Evolutionary conservation across 2,329 filamentous ascomycete species (phyloP).

Genomic region (Akanthomyces muscarius): DNA sequence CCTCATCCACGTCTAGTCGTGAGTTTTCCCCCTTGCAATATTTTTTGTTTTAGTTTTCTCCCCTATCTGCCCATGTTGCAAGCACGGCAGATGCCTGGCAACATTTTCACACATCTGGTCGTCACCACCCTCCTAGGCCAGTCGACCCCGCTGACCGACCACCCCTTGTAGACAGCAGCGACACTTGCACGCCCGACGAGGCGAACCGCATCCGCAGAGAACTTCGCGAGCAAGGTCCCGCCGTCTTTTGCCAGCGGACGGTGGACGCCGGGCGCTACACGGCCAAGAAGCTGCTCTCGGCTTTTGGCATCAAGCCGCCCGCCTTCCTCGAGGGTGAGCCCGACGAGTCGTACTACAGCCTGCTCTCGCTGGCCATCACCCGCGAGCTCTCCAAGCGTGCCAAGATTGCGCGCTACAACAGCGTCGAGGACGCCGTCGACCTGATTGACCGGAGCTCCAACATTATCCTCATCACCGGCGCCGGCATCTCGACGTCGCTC

Average conservation of each 20-base stretch:
- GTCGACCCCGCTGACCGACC: constrained; percentile 1
- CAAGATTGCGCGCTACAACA: constrained; percentile 77
- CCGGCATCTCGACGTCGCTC: constrained; percentile 92
- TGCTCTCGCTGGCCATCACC: constrained; percentile 73
- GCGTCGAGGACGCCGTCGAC: constrained; percentile 78
- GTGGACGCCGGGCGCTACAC: constrained; percentile 66
- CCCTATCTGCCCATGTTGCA: not conserved
- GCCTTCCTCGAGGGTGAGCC: constrained; percentile 62
- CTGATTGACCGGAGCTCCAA: constrained; percentile 72
- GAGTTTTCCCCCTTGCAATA: constrained; percentile 26
- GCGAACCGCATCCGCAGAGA: constrained; percentile 63
- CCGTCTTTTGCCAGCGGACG: constrained; percentile 70
- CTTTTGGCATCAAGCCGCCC: constrained; percentile 75
- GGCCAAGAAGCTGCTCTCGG: constrained; percentile 79
- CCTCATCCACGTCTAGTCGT: constrained; percentile 44
- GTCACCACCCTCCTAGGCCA: constrained; percentile 1
- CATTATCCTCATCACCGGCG: constrained; percentile 90
- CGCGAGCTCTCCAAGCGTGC: constrained; percentile 77
- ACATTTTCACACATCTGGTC: constrained; percentile 10
- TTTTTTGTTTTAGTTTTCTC: not conserved
- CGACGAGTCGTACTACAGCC: constrained; percentile 69
- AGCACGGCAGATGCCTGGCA: not conserved
- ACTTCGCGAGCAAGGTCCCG: constrained; percentile 71
- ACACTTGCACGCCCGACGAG: constrained; percentile 64
- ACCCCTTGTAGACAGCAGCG: constrained; percentile 31